Evolutionary conservation across 2,329 filamentous ascomycete genomes (phyloP).

Genomic region (Xylaria sp.): DNA sequence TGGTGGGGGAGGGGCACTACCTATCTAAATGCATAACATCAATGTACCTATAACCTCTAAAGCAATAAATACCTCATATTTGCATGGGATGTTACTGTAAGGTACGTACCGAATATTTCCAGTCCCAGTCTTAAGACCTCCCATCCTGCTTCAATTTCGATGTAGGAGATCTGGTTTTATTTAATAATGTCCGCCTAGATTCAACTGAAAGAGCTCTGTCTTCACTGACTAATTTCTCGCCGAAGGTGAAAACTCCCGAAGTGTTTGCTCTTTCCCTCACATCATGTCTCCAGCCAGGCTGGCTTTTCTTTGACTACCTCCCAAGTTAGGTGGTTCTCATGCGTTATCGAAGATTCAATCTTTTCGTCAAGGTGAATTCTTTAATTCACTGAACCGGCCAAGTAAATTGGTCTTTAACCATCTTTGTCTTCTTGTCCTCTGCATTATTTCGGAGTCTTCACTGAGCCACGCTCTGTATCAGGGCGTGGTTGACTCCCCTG

Average conservation of each 20-base stretch:
- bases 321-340: background rate
- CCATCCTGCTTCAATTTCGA: background rate
- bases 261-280: background rate
- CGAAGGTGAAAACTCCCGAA: background rate
- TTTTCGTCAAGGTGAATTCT: background rate
- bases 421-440: background rate
- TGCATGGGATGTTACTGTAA: background rate
- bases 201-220: background rate
- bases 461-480: background rate
- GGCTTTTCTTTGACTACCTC: background rate
- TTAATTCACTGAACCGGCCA: background rate
- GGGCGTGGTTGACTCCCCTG: background rate
- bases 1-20: slow-evolving; percentile 39
- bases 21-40: slow-evolving; percentile 22
- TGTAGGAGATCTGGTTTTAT: background rate
- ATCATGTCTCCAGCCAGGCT: background rate
- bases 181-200: background rate
- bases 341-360: background rate
- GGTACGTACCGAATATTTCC: background rate
- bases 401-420: background rate
- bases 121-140: background rate
- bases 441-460: background rate
- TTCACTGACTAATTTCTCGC: background rate
- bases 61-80: background rate
- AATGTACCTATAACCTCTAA: background rate